Percentiles rank a stretch among this genome's conserved stretches.
Evolutionary conservation across 1,139 yeast species (phyloP).

Genomic region (Taiozyma sp.): DNA sequence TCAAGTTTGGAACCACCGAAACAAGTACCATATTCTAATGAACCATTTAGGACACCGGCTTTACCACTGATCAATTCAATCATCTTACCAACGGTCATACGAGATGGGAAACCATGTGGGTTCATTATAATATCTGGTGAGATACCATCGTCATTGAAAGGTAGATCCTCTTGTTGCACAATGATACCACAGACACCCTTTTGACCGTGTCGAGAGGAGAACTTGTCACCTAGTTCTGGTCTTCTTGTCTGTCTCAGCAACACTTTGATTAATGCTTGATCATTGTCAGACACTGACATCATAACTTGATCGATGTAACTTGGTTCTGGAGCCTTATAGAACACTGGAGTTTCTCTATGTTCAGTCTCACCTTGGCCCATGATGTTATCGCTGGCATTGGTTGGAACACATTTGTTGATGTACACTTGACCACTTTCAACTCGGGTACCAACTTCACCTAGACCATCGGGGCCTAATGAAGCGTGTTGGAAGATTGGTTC

Average conservation of each 20-base stretch:
- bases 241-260: conserved; percentile 91
- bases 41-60: conserved; percentile 93
- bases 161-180: conserved; percentile 94
- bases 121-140: conserved; percentile 96
- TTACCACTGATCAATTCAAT: conserved; percentile 93
- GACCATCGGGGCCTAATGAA: conserved; percentile 88
- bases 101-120: conserved; percentile 99
- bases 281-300: conserved; percentile 95
- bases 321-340: conserved; percentile 92
- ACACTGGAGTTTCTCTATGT: conserved; percentile 86
- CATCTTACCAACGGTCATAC: conserved; percentile 99
- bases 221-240: conserved; percentile 97
- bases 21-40: conserved; percentile 94
- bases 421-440: conserved; percentile 92
- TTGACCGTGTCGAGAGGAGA: conserved; percentile 96
- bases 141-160: conserved; percentile 87
- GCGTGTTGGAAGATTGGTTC: conserved; percentile 82
- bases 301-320: conserved; percentile 94
- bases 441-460: conserved; percentile 92
- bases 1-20: conserved; percentile 95
- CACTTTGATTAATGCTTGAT: conserved; percentile 90
- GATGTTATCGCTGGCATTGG: conserved; percentile 75
- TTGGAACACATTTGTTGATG: conserved; percentile 89
- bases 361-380: conserved; percentile 42
- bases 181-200: conserved; percentile 99